phyloP scores from a whole-genome alignment of 1,284 basidiomycete species.

The Amylostereum areolatum region DNA sequence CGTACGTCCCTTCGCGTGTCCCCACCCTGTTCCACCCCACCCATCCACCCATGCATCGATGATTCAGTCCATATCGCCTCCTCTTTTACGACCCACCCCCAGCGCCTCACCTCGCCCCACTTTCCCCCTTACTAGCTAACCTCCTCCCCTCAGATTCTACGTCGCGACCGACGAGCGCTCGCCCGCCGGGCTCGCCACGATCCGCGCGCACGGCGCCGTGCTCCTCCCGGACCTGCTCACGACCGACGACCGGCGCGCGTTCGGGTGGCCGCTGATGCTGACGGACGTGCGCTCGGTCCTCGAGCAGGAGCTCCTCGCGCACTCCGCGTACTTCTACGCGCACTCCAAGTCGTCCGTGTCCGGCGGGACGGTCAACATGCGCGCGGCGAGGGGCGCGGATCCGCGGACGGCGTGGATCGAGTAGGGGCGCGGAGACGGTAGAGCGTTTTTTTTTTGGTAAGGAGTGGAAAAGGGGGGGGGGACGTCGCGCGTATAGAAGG shows the following conservation, averaged over 20 bases:
- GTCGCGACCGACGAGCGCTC: conserved; percentile 43
- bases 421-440: too few relatives aligned
- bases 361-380: conserved; percentile 35
- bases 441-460: too few relatives aligned
- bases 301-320: conserved; percentile 35
- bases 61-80: too few relatives aligned
- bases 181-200: conserved; percentile 25
- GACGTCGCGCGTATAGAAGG: too few relatives aligned
- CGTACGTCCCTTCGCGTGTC: too few relatives aligned
- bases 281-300: conserved; percentile 39
- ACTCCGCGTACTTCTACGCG: conserved; percentile 37
- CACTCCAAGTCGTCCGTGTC: conserved; percentile 36
- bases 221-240: conserved; percentile 37
- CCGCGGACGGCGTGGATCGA: too few relatives aligned
- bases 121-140: too few relatives aligned
- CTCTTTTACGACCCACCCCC: too few relatives aligned
- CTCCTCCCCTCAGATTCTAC: conserved; percentile 32
- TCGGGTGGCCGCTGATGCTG: conserved; percentile 38
- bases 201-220: conserved; percentile 30
- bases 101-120: neutral
- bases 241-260: conserved; percentile 28
- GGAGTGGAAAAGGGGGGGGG: too few relatives aligned
- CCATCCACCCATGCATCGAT: too few relatives aligned
- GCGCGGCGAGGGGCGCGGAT: conserved; percentile 32
- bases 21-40: too few relatives aligned